Evolutionary conservation across 2,329 filamentous ascomycete genomes (phyloP), one percentile per base, ranked within the genome.

Genomic region (Exserohilum turcica): DNA sequence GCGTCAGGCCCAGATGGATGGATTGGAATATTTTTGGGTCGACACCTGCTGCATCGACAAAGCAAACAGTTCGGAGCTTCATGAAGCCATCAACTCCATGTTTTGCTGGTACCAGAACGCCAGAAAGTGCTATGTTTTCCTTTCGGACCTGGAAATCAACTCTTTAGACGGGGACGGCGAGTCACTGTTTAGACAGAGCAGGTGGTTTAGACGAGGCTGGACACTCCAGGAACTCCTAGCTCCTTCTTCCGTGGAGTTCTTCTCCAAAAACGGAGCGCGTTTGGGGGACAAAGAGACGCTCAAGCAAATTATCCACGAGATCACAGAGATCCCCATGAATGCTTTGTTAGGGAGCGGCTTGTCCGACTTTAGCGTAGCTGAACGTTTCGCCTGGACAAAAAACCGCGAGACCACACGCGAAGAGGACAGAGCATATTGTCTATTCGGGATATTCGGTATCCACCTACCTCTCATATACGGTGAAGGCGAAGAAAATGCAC

Each of bases 121-220:
- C 2, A 1, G 19, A 0, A 63, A 32, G 21, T 65, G 62, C n/a
- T 63, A 65, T 10, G 62, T 60, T n/a, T 63, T 35, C 13, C 48
- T 65, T 7, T 39, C 62, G 6, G 60, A 65, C 18, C 48, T 65
- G 6, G 21, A 37, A 1, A 6, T 13, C 2, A 29, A 28, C 2
- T 3, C 32, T 19, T 19, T n/a, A 0, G n/a, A 18, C 10, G 40
- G n/a, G 0, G 13, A 33, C 2, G 6, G 31, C 3, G 10, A 24
- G 3, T 3, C 10, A 6, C 48, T 51, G 0, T 62, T 65, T 8
- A 24, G 1, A 5, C 5, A 10, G 13, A 63, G 60, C 36, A 57
- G 52, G 19, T 65, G 60, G 58, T 63, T 63, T 12, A 60, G 35
- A 0, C 44, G 57, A 54, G 60, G 60, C 24, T 65, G 60, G 63